Evolutionary conservation across 306 rosid species (phyloP), one percentile per base, ranked within the genome.

Genomic region (Dalbergia cultrata): DNA sequence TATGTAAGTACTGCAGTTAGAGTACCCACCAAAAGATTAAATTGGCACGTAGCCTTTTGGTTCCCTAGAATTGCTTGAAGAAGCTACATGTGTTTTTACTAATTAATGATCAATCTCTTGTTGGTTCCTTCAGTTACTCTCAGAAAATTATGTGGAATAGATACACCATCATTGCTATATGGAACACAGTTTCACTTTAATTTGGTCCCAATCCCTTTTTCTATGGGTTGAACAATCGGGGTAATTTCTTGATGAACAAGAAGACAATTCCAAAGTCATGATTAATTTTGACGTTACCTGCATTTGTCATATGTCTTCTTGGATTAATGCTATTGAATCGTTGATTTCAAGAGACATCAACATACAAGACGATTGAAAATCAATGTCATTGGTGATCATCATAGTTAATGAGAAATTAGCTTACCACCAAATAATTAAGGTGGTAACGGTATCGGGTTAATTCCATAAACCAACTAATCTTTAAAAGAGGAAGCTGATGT

Each of bases 211-310:
- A 44, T 35, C 75, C 18, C 75, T 74, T 81, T 66, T 49, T 49
- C 58, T 13, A 37, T 78, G 77, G 73, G 10, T 67, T 50, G 60
- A 73, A 44, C 82, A 65, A 77, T 67, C 65, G 43, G 14, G 81
- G 82, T 49, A 85, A 74, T 56, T 35, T 74, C 68, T 78, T 79
- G 37, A 74, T 56, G 74, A 69, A 61, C 70, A 75, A 72, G 60
- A 69, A 45, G 80, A 71, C 84, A 79, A 47, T 65, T 74, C 34
- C 70, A 64, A 70, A 56, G 80, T 52, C 79, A 79, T 72, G 22
- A 83, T 72, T 77, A 80, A 69, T 52, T 80, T 86, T 83, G 83
- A 73, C 85, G 77, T 84, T 76, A 76, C 7, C 70, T 43, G 56
- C 69, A 68, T 74, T 74, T 79, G 84, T 78, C 72, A 18, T 69